Evolutionary conservation across 306 rosid genomes (phyloP), one percentile per base, ranked within the genome.

Genomic region (Ceratonia siliqua): DNA sequence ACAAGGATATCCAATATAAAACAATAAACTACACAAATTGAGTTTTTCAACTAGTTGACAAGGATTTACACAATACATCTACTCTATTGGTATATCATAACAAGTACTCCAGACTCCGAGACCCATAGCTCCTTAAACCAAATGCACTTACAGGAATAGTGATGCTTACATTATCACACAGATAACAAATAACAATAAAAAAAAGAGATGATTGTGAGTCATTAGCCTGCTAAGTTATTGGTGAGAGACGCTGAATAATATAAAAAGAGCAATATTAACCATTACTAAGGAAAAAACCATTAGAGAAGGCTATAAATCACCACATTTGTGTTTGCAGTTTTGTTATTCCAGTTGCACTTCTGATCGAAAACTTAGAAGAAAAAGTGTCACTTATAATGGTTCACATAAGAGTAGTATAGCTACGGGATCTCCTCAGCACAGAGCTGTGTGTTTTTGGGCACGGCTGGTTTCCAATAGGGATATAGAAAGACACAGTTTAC

Each of bases 1-100:
- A 57, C 13, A 68, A 39, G 14, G 9, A 38, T 2, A 18, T 10
- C 68, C 25, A 18, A 43, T 33, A 59, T 45, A 70, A 6, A 24
- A 30, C 9, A 25, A 18, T 5, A 48, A 11, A 65, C 50, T 50
- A 42, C 28, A 33, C 36, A 53, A 57, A 24, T 35, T n/a, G 52
- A 61, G 57, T 13, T 79, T 53, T 13, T 20, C 35, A 45, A 56
- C n/a, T 59, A 62, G 15, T 74, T 69, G 6, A 36, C 27, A 82
- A 10, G 42, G 22, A 41, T 67, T 43, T 27, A 8, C 18, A 39
- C 45, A 74, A 38, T 56, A 57, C 18, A 66, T 53, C 32, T 27
- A 15, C 56, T 15, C 32, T 27, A 15, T 46, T 15, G 38, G 41
- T 43, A 50, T 20, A 58, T 52, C 10, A 48, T 74, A 66, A 45